Percentiles rank a stretch among this genome's conserved stretches.
phyloP scores from a whole-genome alignment of 371 early-diverging fungal species.

The Mortierella sp. region DNA sequence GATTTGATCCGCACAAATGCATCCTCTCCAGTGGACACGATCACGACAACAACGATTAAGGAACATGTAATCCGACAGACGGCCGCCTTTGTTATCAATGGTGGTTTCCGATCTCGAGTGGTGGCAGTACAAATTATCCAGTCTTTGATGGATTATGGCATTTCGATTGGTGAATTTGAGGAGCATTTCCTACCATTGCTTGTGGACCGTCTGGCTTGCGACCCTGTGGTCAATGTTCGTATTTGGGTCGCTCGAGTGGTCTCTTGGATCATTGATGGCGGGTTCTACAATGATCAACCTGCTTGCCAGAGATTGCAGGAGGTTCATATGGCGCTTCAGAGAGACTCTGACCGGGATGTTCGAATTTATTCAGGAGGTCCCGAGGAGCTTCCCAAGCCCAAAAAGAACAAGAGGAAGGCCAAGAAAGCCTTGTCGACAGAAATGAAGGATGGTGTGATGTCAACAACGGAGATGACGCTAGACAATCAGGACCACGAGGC shows the following conservation, averaged over 20 bases:
- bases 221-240: constrained; percentile 43
- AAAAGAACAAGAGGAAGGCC: constrained; percentile 29
- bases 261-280: constrained; percentile 45
- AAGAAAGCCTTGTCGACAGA: constrained; percentile 10
- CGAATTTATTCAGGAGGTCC: constrained; percentile 48
- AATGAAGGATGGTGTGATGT: constrained; percentile 18
- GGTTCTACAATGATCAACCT: constrained; percentile 29
- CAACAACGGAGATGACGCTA: constrained; percentile 5
- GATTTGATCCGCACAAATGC: too few relatives aligned
- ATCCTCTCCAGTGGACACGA: background rate
- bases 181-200: constrained; percentile 32
- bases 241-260: constrained; percentile 48
- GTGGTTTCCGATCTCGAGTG: constrained; percentile 49
- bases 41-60: constrained; percentile 26
- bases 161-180: constrained; percentile 31
- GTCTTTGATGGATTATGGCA: constrained; percentile 39
- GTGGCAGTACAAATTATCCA: constrained; percentile 53
- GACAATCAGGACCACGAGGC: constrained; percentile 4
- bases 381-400: constrained; percentile 25
- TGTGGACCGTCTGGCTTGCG: constrained; percentile 28
- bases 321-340: constrained; percentile 14
- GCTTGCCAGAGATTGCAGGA: constrained; percentile 21
- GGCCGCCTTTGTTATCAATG: constrained; percentile 34
- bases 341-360: constrained; percentile 46
- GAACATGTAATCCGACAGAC: constrained; percentile 38